These are phyloP conservation scores for Tremellales sp. DNA, from an alignment of 1,284 basidiomycete genomes.

Conservation along the genomic window DNA sequence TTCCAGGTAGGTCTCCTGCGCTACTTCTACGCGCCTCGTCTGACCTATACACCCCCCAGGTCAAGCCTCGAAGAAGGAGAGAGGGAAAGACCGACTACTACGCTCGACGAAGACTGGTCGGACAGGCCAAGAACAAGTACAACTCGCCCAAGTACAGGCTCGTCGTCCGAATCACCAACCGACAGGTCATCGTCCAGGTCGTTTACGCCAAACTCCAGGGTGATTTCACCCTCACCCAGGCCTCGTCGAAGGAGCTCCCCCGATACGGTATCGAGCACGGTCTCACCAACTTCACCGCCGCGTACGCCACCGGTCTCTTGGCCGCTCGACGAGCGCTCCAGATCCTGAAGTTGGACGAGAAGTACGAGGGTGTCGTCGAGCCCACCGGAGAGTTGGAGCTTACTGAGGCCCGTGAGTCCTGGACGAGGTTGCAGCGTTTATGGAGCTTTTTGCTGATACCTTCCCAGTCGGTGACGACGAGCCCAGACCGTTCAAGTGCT, in stretches of 20 bases:
- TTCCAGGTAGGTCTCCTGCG: constrained; percentile 74
- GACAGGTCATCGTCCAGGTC: constrained; percentile 86
- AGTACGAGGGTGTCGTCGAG: constrained; percentile 94
- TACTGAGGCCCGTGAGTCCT: constrained; percentile 69
- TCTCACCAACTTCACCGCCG: constrained; percentile 97
- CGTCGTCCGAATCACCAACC: constrained; percentile 97
- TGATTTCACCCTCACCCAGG: constrained; percentile 86
- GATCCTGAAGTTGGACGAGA: constrained; percentile 95
- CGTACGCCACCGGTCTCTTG: constrained; percentile 97
- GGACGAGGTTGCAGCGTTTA: not conserved
- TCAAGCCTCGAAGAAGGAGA: constrained; percentile 89
- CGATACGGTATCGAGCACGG: constrained; percentile 98
- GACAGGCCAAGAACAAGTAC: constrained; percentile 99
- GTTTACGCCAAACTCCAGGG: constrained; percentile 97
- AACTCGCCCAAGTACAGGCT: constrained; percentile 98
- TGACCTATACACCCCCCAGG: constrained; percentile 96
- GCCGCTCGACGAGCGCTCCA: constrained; percentile 89
- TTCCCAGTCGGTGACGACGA: constrained; percentile 70
- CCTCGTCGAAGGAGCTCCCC: constrained; percentile 86
- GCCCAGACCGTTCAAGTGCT: constrained; percentile 97
- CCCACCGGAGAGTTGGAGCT: constrained; percentile 81
- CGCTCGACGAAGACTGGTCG: constrained; percentile 90
- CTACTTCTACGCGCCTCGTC: constrained; percentile 50
- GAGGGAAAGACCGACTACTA: constrained; percentile 99
- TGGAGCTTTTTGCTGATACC: not conserved